A percentile compares a stretch with the other conserved stretches of the same genome.
These are phyloP conservation scores for Heteromeles arbutifolia DNA, from an alignment of 306 rosid species.

Conservation along the genomic window DNA sequence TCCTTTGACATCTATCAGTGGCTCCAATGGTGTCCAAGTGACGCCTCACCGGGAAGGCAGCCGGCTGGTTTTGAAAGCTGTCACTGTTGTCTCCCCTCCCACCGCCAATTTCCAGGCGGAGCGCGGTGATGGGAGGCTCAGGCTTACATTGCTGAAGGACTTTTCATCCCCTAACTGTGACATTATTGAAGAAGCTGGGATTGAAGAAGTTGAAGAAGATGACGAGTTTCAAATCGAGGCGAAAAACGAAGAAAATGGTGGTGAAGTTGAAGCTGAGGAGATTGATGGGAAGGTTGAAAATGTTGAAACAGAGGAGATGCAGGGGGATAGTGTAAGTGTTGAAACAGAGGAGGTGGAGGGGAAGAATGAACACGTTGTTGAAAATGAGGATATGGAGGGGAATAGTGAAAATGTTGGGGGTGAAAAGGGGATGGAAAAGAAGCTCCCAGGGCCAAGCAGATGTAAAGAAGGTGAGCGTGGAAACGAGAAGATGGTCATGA, in stretches of 20 bases:
- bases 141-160: constrained; percentile 31
- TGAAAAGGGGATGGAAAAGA: constrained; percentile 26
- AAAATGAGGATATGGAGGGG: constrained; percentile 34
- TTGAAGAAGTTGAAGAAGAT: constrained; percentile 5
- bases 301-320: background rate
- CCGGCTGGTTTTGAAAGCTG: constrained; percentile 61
- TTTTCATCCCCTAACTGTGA: background rate
- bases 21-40: constrained; percentile 38
- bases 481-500: constrained; percentile 18
- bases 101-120: constrained; percentile 40
- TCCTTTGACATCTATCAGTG: constrained; percentile 51
- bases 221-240: background rate
- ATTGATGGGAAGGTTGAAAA: background rate
- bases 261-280: background rate
- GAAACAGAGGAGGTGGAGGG: constrained; percentile 4
- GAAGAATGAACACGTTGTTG: background rate
- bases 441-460: constrained; percentile 39
- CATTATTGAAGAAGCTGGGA: background rate
- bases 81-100: constrained; percentile 19
- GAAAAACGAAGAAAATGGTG: background rate
- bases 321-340: background rate
- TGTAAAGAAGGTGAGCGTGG: constrained; percentile 60
- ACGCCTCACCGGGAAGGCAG: constrained; percentile 68
- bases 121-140: constrained; percentile 59
- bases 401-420: constrained; percentile 29